A percentile compares a stretch with the other conserved stretches of the same genome.
Conservation (phyloP, 345 rosid genomes). For the Pelargonium nanum region DNA sequence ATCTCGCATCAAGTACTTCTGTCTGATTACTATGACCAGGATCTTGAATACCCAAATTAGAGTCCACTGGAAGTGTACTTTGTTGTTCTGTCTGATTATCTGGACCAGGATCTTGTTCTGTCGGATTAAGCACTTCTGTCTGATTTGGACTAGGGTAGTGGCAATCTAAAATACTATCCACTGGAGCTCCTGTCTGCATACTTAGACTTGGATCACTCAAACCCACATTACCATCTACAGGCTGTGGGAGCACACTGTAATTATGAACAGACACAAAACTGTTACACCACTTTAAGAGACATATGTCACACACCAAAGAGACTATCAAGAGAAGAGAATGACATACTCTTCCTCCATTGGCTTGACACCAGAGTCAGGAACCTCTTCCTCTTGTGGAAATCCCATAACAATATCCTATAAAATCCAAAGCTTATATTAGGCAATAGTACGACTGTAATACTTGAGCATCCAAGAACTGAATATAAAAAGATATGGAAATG, state of each 20-base stretch:
- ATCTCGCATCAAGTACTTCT: slow-evolving; percentile 12
- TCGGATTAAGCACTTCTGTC: too few species aligned
- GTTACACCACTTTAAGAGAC: slow-evolving; percentile 1
- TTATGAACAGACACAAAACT: background rate
- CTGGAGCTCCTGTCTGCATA: slow-evolving; percentile 13
- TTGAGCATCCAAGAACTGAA: background rate
- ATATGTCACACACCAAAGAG: background rate
- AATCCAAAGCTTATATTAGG: slow-evolving; percentile 7
- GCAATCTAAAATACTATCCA: too few species aligned
- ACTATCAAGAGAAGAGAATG: slow-evolving; percentile 1
- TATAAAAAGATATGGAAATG: background rate
- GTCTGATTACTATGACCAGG: background rate
- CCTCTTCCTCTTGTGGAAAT: slow-evolving; percentile 7
- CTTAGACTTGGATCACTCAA: slow-evolving; percentile 8
- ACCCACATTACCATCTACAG: slow-evolving; percentile 9
- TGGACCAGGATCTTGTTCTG: slow-evolving; percentile 24
- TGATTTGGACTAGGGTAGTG: too few species aligned
- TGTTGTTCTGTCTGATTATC: slow-evolving; percentile 25
- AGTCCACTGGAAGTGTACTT: slow-evolving; percentile 2
- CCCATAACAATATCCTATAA: slow-evolving; percentile 34
- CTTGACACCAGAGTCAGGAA: slow-evolving; percentile 12
- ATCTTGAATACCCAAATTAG: background rate
- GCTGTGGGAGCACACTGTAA: slow-evolving; percentile 20
- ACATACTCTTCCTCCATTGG: slow-evolving; percentile 40
- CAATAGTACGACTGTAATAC: slow-evolving; percentile 1